phyloP scores from a whole-genome alignment of 345 rosid genomes.

The Arabis hirsuta region DNA sequence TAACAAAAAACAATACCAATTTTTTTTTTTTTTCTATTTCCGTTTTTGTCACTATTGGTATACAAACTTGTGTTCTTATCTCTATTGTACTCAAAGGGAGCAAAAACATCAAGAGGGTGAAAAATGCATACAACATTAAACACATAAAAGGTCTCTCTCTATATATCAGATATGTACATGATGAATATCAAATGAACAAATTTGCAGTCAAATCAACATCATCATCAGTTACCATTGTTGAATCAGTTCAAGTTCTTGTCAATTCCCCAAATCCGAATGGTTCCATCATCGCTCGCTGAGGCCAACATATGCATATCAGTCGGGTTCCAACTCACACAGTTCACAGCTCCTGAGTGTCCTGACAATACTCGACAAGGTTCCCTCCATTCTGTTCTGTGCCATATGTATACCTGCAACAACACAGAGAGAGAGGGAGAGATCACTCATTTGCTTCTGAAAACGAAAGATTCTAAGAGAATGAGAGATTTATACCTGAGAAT shows the following conservation, averaged over 20 bases:
- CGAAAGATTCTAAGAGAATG: not conserved
- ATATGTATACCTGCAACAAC: conserved; percentile 56
- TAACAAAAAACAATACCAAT: no score
- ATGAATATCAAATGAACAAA: conserved; percentile 1
- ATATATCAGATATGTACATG: conserved; percentile 11
- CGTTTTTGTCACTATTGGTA: not conserved
- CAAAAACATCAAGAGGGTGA: not conserved
- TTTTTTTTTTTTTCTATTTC: no score
- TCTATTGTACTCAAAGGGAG: not conserved
- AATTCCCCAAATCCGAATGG: conserved; percentile 70
- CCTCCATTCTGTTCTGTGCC: conserved; percentile 46
- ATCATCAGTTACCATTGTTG: not conserved
- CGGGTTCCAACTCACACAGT: conserved; percentile 69
- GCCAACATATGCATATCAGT: conserved; percentile 61
- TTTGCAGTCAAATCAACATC: conserved; percentile 12
- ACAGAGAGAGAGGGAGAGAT: conserved; percentile 1
- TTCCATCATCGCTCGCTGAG: conserved; percentile 65
- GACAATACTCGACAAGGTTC: conserved; percentile 40
- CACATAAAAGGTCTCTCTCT: not conserved
- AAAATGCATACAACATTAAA: not conserved
- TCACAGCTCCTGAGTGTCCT: conserved; percentile 64
- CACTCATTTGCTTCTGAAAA: conserved; percentile 18
- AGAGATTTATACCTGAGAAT: conserved; percentile 48
- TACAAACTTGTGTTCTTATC: not conserved
- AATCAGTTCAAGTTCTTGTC: conserved; percentile 21